Percentiles rank a stretch among this genome's conserved stretches.
Conservation (phyloP, 192 early-diverging fungal genomes). For the Dissophora ornata region DNA sequence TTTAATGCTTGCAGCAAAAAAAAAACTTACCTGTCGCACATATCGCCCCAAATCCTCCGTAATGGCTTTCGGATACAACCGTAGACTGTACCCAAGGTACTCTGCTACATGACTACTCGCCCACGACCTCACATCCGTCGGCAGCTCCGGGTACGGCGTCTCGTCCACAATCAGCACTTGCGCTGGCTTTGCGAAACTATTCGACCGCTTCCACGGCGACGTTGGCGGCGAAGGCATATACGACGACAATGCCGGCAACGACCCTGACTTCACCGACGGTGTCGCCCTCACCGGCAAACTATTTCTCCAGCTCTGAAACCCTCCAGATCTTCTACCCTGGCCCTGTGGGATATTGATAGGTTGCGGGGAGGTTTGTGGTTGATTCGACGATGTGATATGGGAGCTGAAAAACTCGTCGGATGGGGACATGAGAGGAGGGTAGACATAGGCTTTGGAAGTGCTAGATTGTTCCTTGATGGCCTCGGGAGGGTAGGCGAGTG, state of each 20-base stretch:
- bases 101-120: conserved; percentile 47
- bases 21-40: conserved; percentile 42
- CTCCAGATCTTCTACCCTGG: not conserved
- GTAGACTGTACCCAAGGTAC: conserved; percentile 48
- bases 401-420: conserved; percentile 33
- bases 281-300: conserved; percentile 6
- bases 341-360: conserved; percentile 39
- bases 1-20: too few relatives aligned
- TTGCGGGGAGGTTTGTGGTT: conserved; percentile 3
- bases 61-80: conserved; percentile 50
- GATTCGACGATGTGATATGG: not conserved
- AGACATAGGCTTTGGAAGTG: conserved; percentile 32
- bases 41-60: conserved; percentile 53
- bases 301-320: not conserved
- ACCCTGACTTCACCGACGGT: conserved; percentile 5
- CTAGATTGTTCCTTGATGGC: conserved; percentile 29
- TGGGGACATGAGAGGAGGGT: conserved; percentile 49
- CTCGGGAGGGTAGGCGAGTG: conserved; percentile 35
- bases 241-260: conserved; percentile 11
- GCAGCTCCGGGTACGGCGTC: conserved; percentile 46
- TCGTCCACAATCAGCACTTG: conserved; percentile 27
- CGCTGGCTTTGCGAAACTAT: conserved; percentile 4
- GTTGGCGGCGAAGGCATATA: conserved; percentile 36
- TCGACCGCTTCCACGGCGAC: conserved; percentile 35
- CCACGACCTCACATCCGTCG: conserved; percentile 46